Percentiles rank a stretch among this genome's conserved stretches.
phyloP scores from a whole-genome alignment of 2,329 filamentous ascomycete genomes.

The Pestalotiopsis sp. region DNA sequence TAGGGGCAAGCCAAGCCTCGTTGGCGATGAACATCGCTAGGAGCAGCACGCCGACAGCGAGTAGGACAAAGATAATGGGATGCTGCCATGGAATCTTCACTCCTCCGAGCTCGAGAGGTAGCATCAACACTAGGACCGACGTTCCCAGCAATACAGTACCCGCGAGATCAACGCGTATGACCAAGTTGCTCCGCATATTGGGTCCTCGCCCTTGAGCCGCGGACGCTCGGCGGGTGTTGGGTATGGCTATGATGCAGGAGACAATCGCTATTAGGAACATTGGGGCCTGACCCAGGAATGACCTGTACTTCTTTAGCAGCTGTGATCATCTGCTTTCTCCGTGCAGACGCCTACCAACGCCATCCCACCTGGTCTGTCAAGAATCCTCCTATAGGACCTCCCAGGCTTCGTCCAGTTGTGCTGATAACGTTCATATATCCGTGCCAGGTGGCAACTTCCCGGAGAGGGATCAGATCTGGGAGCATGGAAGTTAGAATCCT shows the following conservation, averaged over 20 bases:
- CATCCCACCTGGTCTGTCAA: constrained; percentile 66
- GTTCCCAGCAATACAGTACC: constrained; percentile 13
- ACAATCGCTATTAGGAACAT: constrained; percentile 52
- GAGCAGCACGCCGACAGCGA: neutral
- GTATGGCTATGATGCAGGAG: constrained; percentile 38
- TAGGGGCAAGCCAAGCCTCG: constrained; percentile 35
- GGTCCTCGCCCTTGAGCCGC: neutral
- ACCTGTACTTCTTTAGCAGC: constrained; percentile 58
- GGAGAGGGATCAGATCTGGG: constrained; percentile 51
- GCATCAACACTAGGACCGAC: constrained; percentile 15
- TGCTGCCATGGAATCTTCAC: constrained; percentile 15
- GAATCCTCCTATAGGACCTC: constrained; percentile 61
- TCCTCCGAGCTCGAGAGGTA: constrained; percentile 17
- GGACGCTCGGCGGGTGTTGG: constrained; percentile 19
- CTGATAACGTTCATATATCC: constrained; percentile 52
- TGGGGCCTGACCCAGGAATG: constrained; percentile 60
- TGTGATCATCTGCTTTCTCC: too few relatives aligned
- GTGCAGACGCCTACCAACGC: constrained; percentile 53
- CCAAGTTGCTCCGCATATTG: neutral
- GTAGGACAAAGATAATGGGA: constrained; percentile 6
- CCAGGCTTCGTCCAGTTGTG: constrained; percentile 53
- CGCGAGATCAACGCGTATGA: constrained; percentile 16
- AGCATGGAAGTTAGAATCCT: neutral
- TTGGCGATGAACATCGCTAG: constrained; percentile 15
- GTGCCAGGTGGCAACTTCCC: constrained; percentile 55